Percentiles rank a stretch among this genome's conserved stretches.
phyloP scores from a whole-genome alignment of 2,329 filamentous ascomycete genomes.

The Didymella segeticola region DNA sequence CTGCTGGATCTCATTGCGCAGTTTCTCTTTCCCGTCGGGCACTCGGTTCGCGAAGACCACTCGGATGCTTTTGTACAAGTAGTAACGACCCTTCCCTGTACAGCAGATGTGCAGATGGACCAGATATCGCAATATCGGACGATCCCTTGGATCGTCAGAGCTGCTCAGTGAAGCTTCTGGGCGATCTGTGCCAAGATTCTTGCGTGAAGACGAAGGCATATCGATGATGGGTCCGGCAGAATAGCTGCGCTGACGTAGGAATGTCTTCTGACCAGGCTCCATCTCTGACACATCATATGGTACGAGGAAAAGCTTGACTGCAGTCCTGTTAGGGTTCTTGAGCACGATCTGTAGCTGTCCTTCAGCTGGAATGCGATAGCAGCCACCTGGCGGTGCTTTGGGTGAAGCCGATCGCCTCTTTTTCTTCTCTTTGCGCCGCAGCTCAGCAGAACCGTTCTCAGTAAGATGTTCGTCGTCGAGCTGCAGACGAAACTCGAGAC shows the following conservation, averaged over 20 bases:
- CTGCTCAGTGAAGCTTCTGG: slow-evolving; percentile 61
- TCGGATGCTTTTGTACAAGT: slow-evolving; percentile 88
- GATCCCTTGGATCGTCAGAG: slow-evolving; percentile 61
- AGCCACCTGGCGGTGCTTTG: slow-evolving; percentile 80
- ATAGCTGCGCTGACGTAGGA: slow-evolving; percentile 92
- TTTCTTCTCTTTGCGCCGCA: slow-evolving; percentile 61
- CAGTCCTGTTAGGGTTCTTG: slow-evolving; percentile 98
- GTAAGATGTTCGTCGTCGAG: slow-evolving; percentile 23
- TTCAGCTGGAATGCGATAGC: slow-evolving; percentile 91
- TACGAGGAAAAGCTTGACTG: slow-evolving; percentile 92
- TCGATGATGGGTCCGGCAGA: slow-evolving; percentile 86
- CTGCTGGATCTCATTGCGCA: slow-evolving; percentile 86
- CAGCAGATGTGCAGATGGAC: slow-evolving; percentile 94
- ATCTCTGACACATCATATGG: slow-evolving; percentile 93
- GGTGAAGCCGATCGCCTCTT: slow-evolving; percentile 64
- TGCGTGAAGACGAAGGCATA: slow-evolving; percentile 60
- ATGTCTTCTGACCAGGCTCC: slow-evolving; percentile 93
- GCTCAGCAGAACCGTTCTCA: slow-evolving; percentile 36
- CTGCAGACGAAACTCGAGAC: slow-evolving; percentile 30
- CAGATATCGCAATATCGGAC: slow-evolving; percentile 83
- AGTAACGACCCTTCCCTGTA: slow-evolving; percentile 81
- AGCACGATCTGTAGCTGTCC: slow-evolving; percentile 96
- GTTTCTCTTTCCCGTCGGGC: slow-evolving; percentile 90
- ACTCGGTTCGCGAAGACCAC: slow-evolving; percentile 97
- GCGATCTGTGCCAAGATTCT: slow-evolving; percentile 59